Evolutionary conservation across 345 rosid genomes (phyloP).

Genomic region (Citrus glauca): DNA sequence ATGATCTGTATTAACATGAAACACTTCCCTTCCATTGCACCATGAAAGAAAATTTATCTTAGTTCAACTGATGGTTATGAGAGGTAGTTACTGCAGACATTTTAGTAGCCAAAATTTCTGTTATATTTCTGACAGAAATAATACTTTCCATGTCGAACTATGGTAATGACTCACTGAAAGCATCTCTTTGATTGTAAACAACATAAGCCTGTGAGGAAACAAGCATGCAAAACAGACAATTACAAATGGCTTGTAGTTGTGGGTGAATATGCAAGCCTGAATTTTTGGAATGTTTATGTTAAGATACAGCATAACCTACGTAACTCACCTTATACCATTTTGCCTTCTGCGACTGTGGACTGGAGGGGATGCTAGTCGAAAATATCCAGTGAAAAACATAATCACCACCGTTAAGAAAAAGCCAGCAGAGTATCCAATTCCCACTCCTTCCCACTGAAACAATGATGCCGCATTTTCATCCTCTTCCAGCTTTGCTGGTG

Average conservation of each 20-base stretch:
- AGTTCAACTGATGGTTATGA: not conserved
- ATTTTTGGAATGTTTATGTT: no score
- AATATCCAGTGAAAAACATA: not conserved
- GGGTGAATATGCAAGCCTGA: no score
- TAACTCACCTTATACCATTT: not conserved
- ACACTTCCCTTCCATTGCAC: not conserved
- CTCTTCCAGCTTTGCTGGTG: constrained; percentile 6
- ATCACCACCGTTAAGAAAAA: not conserved
- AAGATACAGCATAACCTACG: not conserved
- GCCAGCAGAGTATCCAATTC: constrained; percentile 3
- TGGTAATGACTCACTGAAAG: not conserved
- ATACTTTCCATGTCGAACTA: not conserved
- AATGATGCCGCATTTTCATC: not conserved
- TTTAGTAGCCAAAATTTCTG: not conserved
- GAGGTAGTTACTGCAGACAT: not conserved
- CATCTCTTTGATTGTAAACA: not conserved
- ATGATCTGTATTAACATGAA: not conserved
- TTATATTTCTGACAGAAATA: not conserved
- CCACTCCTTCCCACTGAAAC: constrained; percentile 16
- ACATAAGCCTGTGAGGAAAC: not conserved
- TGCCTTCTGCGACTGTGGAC: not conserved
- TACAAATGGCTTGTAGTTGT: no score
- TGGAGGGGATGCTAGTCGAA: not conserved
- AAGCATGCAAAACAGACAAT: no score
- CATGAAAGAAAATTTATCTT: not conserved